phyloP scores from a whole-genome alignment of 2,329 filamentous ascomycete species.

The Aspergillus uvarum region DNA sequence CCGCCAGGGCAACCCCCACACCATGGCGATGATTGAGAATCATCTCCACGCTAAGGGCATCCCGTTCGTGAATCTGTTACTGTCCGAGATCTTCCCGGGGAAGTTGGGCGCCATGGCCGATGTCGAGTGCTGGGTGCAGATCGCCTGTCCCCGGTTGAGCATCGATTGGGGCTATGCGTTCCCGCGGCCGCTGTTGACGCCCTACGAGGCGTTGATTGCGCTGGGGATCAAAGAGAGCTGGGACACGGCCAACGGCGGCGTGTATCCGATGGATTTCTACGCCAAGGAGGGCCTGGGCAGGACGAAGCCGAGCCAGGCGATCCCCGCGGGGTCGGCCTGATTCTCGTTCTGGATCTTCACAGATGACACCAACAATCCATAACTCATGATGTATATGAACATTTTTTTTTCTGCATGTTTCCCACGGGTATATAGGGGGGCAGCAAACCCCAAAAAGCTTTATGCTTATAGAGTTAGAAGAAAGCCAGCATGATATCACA shows the following conservation, averaged over 20 bases:
- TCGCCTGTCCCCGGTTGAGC: conserved; percentile 92
- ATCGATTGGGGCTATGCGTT: conserved; percentile 99
- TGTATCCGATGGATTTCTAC: conserved; percentile 99
- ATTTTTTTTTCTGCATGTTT: neutral
- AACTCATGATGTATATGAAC: conserved; percentile 8
- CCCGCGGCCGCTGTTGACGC: conserved; percentile 79
- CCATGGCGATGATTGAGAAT: conserved; percentile 80
- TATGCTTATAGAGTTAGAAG: conserved; percentile 5
- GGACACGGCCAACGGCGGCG: conserved; percentile 59
- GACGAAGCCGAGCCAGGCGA: conserved; percentile 45
- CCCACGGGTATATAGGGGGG: neutral
- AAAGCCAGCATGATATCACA: neutral
- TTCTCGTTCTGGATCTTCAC: too few relatives aligned
- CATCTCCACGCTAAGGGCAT: conserved; percentile 70
- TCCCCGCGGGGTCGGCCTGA: conserved; percentile 1
- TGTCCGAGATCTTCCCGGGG: conserved; percentile 94
- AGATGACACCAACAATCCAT: neutral
- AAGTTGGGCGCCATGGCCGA: conserved; percentile 92
- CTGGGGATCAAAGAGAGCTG: conserved; percentile 75
- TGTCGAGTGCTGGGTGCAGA: conserved; percentile 97
- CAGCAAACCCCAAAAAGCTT: neutral
- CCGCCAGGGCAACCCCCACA: conserved; percentile 92
- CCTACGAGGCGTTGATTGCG: conserved; percentile 93
- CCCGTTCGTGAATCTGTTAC: conserved; percentile 77
- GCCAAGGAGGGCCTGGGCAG: conserved; percentile 85